phyloP scores from a whole-genome alignment of 2,329 filamentous ascomycete species.

The Ambrosiella cleistominuta region DNA sequence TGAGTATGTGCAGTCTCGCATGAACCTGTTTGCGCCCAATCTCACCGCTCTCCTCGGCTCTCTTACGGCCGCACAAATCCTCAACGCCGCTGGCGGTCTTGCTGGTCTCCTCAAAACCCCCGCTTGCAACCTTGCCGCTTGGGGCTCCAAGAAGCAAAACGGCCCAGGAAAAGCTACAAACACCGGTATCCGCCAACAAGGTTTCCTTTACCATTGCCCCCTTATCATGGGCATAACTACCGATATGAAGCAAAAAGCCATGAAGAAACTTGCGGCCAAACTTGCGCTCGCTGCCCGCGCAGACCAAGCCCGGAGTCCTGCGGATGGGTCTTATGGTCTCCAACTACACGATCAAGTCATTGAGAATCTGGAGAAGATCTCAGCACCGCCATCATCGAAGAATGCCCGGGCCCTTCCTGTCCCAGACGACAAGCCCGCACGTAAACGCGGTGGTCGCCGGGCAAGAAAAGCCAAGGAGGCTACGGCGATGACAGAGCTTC shows the following conservation, averaged over 20 bases:
- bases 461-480: slow-evolving; percentile 93
- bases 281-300: slow-evolving; percentile 84
- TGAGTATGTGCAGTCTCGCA: slow-evolving; percentile 89
- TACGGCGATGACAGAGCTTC: slow-evolving; percentile 87
- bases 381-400: slow-evolving; percentile 78
- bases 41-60: slow-evolving; percentile 80
- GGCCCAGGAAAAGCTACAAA: slow-evolving; percentile 75
- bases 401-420: slow-evolving; percentile 72
- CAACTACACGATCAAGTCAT: slow-evolving; percentile 68
- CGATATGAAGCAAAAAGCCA: slow-evolving; percentile 80
- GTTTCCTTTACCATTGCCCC: slow-evolving; percentile 81
- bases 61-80: slow-evolving; percentile 83
- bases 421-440: slow-evolving; percentile 84
- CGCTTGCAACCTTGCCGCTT: slow-evolving; percentile 76
- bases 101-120: slow-evolving; percentile 81
- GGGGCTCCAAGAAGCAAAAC: slow-evolving; percentile 74
- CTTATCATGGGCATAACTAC: slow-evolving; percentile 71
- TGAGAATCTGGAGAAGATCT: slow-evolving; percentile 78
- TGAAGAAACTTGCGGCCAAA: slow-evolving; percentile 88
- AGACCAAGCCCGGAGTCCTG: slow-evolving; percentile 65
- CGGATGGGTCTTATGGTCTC: slow-evolving; percentile 68
- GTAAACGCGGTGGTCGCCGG: slow-evolving; percentile 78
- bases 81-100: slow-evolving; percentile 82
- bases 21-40: slow-evolving; percentile 92
- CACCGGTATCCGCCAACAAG: slow-evolving; percentile 75